A percentile compares a stretch with the other conserved stretches of the same genome.
These are phyloP conservation scores for Ulmus americana DNA, from an alignment of 331 rosid species.

Conservation along the genomic window DNA sequence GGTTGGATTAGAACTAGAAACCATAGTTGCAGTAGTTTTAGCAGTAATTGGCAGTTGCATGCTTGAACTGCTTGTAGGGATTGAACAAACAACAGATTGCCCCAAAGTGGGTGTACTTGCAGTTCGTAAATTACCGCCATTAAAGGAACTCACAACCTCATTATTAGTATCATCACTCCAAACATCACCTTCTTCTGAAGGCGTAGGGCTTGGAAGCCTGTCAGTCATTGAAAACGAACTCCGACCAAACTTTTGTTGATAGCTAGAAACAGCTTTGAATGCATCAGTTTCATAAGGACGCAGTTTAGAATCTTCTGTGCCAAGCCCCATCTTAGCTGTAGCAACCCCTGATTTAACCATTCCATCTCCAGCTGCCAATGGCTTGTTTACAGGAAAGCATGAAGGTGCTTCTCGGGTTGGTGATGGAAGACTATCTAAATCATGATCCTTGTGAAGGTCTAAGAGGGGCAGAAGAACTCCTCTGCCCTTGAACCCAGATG, in stretches of 20 bases:
- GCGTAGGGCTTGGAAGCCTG: constrained; percentile 96
- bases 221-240: constrained; percentile 57
- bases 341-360: constrained; percentile 28
- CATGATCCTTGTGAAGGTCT: constrained; percentile 96
- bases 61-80: constrained; percentile 28
- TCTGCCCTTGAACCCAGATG: constrained; percentile 51
- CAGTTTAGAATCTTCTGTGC: constrained; percentile 41
- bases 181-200: constrained; percentile 62
- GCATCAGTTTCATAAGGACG: constrained; percentile 84
- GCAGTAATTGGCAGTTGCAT: constrained; percentile 32
- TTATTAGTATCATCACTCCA: constrained; percentile 48
- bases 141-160: constrained; percentile 67
- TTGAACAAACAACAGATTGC: constrained; percentile 33
- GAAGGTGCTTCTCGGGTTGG: constrained; percentile 78
- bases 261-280: constrained; percentile 75
- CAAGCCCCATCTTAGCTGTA: constrained; percentile 32
- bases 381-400: constrained; percentile 44
- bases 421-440: constrained; percentile 91
- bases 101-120: constrained; percentile 31
- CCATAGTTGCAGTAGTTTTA: constrained; percentile 34
- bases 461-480: constrained; percentile 66
- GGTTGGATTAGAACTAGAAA: constrained; percentile 33
- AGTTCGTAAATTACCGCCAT: constrained; percentile 28
- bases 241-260: constrained; percentile 90
- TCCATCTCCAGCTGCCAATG: constrained; percentile 33